Percentiles rank a stretch among this genome's conserved stretches.
Conservation (phyloP, 2,329 filamentous ascomycete genomes). For the Aspergillus piperis region DNA sequence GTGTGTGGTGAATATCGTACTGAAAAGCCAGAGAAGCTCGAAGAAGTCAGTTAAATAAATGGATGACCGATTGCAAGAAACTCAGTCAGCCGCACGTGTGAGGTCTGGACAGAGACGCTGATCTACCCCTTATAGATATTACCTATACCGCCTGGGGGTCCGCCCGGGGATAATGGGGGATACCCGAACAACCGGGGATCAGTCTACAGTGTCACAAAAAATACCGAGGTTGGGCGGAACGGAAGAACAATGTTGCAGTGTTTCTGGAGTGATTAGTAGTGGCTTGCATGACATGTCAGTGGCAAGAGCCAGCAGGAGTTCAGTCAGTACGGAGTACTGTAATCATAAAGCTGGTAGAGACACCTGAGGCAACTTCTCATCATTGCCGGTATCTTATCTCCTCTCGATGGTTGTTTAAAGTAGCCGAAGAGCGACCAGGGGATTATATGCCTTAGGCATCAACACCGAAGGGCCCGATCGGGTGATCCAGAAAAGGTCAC, state of each 20-base stretch:
- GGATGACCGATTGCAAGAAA: not conserved
- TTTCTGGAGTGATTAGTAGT: not conserved
- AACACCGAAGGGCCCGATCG: not conserved
- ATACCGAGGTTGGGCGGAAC: constrained; percentile 29
- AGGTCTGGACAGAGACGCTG: not conserved
- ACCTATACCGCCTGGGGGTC: too few species aligned
- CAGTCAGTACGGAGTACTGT: not conserved
- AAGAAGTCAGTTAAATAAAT: not conserved
- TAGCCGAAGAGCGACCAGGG: too few species aligned
- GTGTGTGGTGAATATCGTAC: not conserved
- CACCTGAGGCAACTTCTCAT: not conserved
- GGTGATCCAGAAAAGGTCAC: not conserved
- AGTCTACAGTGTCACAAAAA: constrained; percentile 9
- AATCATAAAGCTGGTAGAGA: not conserved
- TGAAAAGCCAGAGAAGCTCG: not conserved
- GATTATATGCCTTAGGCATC: not conserved
- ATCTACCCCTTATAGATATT: constrained; percentile 2
- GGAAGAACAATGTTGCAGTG: not conserved
- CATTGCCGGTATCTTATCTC: not conserved
- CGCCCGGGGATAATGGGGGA: not conserved
- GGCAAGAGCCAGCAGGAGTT: not conserved
- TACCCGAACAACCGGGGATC: constrained; percentile 1
- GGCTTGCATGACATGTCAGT: not conserved
- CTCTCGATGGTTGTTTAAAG: not conserved
- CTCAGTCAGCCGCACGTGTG: not conserved